phyloP scores from a whole-genome alignment of 495 filamentous ascomycete genomes.

The Hypoxylon trugodes region DNA sequence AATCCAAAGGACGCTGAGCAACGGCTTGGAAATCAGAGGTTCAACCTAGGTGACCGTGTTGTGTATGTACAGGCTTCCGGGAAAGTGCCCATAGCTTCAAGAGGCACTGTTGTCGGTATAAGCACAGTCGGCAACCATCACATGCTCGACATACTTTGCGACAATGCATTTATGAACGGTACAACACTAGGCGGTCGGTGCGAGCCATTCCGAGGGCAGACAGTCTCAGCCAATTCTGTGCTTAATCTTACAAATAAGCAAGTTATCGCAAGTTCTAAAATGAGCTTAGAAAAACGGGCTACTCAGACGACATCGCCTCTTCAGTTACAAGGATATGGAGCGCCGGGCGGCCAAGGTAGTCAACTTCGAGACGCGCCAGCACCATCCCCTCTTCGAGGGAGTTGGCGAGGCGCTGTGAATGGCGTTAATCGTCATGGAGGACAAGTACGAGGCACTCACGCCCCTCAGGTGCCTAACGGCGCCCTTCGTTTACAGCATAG shows the following conservation, averaged over 20 bases:
- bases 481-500: constrained; percentile 55
- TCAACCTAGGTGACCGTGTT: constrained; percentile 86
- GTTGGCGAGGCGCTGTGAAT: constrained; percentile 74
- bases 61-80: constrained; percentile 93
- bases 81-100: constrained; percentile 90
- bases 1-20: constrained; percentile 93
- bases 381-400: constrained; percentile 74
- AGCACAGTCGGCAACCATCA: constrained; percentile 82
- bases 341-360: constrained; percentile 59
- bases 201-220: constrained; percentile 95
- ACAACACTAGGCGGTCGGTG: constrained; percentile 89
- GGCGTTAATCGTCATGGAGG: constrained; percentile 42
- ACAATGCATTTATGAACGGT: constrained; percentile 94
- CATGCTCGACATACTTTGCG: constrained; percentile 91
- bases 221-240: constrained; percentile 81
- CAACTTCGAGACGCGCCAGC: constrained; percentile 73
- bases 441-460: constrained; percentile 49
- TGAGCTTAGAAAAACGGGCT: constrained; percentile 67
- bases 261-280: constrained; percentile 76
- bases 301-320: constrained; percentile 66
- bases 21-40: constrained; percentile 83
- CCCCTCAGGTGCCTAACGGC: constrained; percentile 50
- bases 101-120: constrained; percentile 91
- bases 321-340: constrained; percentile 65
- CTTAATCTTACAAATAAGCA: constrained; percentile 88